Evolutionary conservation across 2,329 filamentous ascomycete genomes (phyloP).

Genomic region (Amylocarpus encephaloides): DNA sequence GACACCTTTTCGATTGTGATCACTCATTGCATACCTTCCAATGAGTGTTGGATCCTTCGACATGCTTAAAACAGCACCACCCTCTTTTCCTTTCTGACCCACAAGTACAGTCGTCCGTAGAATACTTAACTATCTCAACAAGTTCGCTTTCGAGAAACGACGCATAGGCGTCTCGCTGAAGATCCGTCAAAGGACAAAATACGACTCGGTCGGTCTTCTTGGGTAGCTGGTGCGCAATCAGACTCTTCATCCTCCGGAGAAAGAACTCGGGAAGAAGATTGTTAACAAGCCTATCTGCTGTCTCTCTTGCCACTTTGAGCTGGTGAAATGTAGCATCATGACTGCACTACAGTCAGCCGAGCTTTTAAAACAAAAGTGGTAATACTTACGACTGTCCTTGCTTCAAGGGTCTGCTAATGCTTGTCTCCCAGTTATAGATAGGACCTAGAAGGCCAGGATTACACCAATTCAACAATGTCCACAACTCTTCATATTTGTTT

Average conservation of each 20-base stretch:
- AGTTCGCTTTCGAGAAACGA: conserved; percentile 70
- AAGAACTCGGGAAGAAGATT: conserved; percentile 89
- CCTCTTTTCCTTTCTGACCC: conserved; percentile 64
- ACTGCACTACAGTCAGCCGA: conserved; percentile 12
- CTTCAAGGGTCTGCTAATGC: conserved; percentile 73
- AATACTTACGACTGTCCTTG: conserved; percentile 64
- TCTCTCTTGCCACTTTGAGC: conserved; percentile 72
- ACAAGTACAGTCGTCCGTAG: conserved; percentile 65
- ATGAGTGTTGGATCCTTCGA: conserved; percentile 41
- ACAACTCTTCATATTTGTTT: conserved; percentile 95
- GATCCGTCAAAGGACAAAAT: conserved; percentile 83
- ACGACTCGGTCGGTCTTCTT: conserved; percentile 93
- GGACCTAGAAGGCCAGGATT: conserved; percentile 71
- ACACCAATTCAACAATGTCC: conserved; percentile 94
- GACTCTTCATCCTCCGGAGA: conserved; percentile 81
- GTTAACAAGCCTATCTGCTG: conserved; percentile 75
- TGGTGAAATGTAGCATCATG: conserved; percentile 84
- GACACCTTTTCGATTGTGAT: conserved; percentile 43
- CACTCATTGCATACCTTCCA: conserved; percentile 40
- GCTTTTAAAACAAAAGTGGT: not conserved
- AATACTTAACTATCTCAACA: conserved; percentile 60
- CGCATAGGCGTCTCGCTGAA: conserved; percentile 77
- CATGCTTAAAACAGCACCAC: conserved; percentile 66
- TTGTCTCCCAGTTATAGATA: conserved; percentile 68
- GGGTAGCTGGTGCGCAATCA: conserved; percentile 87